phyloP scores from a whole-genome alignment of 2,329 filamentous ascomycete species.

The Trichoderma guizhouense region DNA sequence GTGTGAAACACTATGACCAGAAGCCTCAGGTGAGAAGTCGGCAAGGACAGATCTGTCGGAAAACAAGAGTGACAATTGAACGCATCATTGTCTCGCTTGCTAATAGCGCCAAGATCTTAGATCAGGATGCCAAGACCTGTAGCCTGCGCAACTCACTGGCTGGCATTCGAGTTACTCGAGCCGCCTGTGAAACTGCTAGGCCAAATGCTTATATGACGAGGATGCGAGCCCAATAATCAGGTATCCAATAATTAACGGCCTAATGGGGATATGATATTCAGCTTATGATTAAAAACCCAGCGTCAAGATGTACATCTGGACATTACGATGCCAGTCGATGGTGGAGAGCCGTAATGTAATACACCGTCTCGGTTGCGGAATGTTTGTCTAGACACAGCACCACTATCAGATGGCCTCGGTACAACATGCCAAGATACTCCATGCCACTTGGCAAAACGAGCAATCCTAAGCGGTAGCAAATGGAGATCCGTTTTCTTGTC shows the following conservation, averaged over 20 bases:
- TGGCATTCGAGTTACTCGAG: background rate
- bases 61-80: background rate
- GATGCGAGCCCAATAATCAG: background rate
- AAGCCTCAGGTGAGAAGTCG: background rate
- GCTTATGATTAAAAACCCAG: background rate
- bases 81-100: background rate
- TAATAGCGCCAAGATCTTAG: background rate
- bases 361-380: constrained; percentile 11
- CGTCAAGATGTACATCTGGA: background rate
- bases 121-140: background rate
- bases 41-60: background rate
- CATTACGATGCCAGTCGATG: background rate
- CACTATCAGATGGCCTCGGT: background rate
- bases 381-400: background rate
- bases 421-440: background rate
- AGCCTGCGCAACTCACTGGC: background rate
- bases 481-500: background rate
- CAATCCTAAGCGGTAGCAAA: background rate
- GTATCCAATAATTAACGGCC: background rate
- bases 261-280: too few relatives aligned
- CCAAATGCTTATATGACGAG: too few relatives aligned
- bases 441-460: background rate
- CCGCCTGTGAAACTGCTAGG: background rate
- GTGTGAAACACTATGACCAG: background rate
- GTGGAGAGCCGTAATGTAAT: background rate